Base-by-base conservation (phyloP, 192 early-diverging fungal species). In the Coemansia sp. region DNA sequence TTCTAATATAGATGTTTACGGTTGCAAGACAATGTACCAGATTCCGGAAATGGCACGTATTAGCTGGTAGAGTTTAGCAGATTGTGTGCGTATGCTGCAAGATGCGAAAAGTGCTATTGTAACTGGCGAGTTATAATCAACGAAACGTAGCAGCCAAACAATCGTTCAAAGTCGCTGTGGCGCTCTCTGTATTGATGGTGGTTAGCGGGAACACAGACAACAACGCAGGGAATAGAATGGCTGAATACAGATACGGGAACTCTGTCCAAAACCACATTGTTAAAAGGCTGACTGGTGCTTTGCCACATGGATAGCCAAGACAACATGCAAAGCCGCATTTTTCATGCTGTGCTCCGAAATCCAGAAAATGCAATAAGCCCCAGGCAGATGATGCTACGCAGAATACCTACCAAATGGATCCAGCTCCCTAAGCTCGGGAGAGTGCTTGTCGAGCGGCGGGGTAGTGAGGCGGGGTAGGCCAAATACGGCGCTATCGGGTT, bases 391-490 rank as follows among this genome's bases (percentile, higher is more conserved):
- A 6, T 25, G 20, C 10, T 52, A 25, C 15, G 23, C 25, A 52
- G 42, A 3, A 36, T 36, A 67, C 77, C 75, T 80, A 80, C 77
- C 77, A 50, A 80, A 80, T 54, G 77, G 77, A 59, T 80, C 77
- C 15, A 72, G 65, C 25, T 69, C 73, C 53, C 62, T 67, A 38
- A 49, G 66, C 53, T 55, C 69, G 13, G 62, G 40, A n/a, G 55
- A 36, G 11, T 20, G 56, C 25, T 40, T 40, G n/a, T 72, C 73
- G 33, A 53, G 62, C 25, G 66, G 78, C 46, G 68, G 78, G 25
- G 73, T 75, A 36, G 56, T 66, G 46, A 72, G 69, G 33, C 73
- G 62, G 40, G 54, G 35, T 60, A 72, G 56, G 9, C 66, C 70
- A 61, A 69, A 55, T 54, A 66, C 20, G 22, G 40, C 45, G 41